Evolutionary conservation across 2,329 filamentous ascomycete genomes (phyloP).

Genomic region (Colletotrichum sp.): DNA sequence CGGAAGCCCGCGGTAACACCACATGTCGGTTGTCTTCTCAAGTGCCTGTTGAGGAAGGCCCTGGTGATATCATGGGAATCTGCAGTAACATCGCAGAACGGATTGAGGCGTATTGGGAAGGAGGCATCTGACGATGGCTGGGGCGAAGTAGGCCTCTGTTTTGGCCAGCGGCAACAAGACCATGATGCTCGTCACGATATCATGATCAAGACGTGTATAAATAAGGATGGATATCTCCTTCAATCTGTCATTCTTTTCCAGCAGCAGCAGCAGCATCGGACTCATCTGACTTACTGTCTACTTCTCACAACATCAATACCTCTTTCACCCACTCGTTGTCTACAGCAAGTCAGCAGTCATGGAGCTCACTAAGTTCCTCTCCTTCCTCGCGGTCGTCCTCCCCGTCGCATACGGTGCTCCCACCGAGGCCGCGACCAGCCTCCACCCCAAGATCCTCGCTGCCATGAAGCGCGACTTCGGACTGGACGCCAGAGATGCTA

Average conservation of each 20-base stretch:
- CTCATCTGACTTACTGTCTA: not conserved
- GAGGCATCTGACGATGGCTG: not conserved
- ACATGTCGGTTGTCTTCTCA: not conserved
- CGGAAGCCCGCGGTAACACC: not conserved
- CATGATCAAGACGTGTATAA: constrained; percentile 1
- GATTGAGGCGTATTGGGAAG: constrained; percentile 9
- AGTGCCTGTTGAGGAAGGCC: not conserved
- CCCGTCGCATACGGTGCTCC: constrained; percentile 44
- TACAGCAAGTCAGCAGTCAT: constrained; percentile 30
- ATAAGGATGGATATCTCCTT: not conserved
- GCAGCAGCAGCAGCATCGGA: not conserved
- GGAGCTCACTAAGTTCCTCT: constrained; percentile 41
- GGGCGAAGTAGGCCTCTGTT: not conserved
- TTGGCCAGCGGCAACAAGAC: not conserved
- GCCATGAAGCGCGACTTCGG: constrained; percentile 48
- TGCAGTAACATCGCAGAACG: not conserved
- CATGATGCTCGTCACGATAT: not conserved
- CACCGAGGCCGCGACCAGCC: constrained; percentile 33
- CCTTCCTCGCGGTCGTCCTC: constrained; percentile 40
- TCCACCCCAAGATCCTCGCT: constrained; percentile 43
- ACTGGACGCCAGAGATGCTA: constrained; percentile 39
- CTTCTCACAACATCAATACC: not conserved
- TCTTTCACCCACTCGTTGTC: constrained; percentile 6
- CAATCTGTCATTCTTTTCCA: not conserved
- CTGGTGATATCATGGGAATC: not conserved